Percentiles rank a stretch among this genome's conserved stretches.
Conservation (phyloP, 768 basidiomycete genomes). For the Boletus speciosus region DNA sequence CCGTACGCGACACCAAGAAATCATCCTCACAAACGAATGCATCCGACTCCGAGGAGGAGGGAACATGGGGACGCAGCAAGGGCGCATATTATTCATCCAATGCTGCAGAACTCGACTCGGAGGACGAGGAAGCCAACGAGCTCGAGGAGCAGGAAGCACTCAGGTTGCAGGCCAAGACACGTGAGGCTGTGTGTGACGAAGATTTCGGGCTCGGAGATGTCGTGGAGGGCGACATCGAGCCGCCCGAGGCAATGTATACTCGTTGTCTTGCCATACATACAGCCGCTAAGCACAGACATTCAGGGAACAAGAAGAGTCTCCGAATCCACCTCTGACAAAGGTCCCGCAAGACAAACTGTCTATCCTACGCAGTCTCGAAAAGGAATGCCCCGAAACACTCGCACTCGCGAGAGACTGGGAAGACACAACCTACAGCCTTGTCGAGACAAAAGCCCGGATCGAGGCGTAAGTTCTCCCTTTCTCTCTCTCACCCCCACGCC, state of each 20-base stretch:
- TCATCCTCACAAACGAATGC: neutral
- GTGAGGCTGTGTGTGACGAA: conserved; percentile 66
- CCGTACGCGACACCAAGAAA: conserved; percentile 14
- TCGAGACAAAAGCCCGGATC: conserved; percentile 51
- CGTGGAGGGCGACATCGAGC: conserved; percentile 35
- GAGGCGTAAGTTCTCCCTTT: conserved; percentile 43
- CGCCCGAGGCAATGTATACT: conserved; percentile 29
- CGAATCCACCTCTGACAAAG: conserved; percentile 9
- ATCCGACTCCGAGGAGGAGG: conserved; percentile 41
- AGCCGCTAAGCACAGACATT: conserved; percentile 5
- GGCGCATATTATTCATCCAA: conserved; percentile 86
- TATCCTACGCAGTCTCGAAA: conserved; percentile 66
- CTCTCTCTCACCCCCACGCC: neutral
- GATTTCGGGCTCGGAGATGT: conserved; percentile 82
- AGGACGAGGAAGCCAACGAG: conserved; percentile 86
- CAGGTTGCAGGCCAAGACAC: conserved; percentile 70
- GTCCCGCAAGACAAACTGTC: conserved; percentile 56
- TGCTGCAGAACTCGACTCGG: conserved; percentile 73
- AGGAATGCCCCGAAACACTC: conserved; percentile 71
- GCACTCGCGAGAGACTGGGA: conserved; percentile 85
- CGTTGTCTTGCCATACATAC: neutral
- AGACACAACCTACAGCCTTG: conserved; percentile 54
- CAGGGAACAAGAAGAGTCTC: conserved; percentile 15
- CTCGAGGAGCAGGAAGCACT: conserved; percentile 86
- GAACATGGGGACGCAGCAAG: conserved; percentile 78